These are phyloP conservation scores for Termitomyces heimii DNA, from an alignment of 768 basidiomycete species.

Conservation along the genomic window DNA sequence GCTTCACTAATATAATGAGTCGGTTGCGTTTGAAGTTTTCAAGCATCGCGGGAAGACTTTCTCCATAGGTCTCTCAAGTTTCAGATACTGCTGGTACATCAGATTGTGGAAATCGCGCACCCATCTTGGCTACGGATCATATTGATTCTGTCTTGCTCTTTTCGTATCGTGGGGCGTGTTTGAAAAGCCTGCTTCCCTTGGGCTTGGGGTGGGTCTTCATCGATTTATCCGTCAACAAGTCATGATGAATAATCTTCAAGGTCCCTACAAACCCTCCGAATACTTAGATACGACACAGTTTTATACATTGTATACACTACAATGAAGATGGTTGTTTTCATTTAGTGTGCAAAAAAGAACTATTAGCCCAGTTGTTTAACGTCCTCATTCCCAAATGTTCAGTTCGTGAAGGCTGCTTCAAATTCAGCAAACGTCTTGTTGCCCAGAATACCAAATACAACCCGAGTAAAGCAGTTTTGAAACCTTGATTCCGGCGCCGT, in stretches of 20 bases:
- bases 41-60: too few relatives aligned
- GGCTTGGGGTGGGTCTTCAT: too few relatives aligned
- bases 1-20: background rate
- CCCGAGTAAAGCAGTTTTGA: conserved; percentile 47
- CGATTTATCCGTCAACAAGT: too few relatives aligned
- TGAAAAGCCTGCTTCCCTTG: background rate
- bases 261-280: background rate
- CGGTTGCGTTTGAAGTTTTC: background rate
- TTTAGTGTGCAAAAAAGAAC: background rate
- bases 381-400: background rate
- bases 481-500: conserved; percentile 46
- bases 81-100: too few relatives aligned
- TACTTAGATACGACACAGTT: background rate
- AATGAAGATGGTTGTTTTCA: background rate
- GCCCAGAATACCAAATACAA: conserved; percentile 59
- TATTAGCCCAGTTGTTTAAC: too few relatives aligned
- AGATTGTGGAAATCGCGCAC: too few relatives aligned
- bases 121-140: too few relatives aligned
- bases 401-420: conserved; percentile 7
- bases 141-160: too few relatives aligned
- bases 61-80: too few relatives aligned
- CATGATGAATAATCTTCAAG: background rate
- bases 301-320: background rate
- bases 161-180: background rate
- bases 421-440: conserved; percentile 24